These are phyloP conservation scores for Colletotrichum orchidophilum DNA, from an alignment of 2,329 filamentous ascomycete species.

Conservation along the genomic window DNA sequence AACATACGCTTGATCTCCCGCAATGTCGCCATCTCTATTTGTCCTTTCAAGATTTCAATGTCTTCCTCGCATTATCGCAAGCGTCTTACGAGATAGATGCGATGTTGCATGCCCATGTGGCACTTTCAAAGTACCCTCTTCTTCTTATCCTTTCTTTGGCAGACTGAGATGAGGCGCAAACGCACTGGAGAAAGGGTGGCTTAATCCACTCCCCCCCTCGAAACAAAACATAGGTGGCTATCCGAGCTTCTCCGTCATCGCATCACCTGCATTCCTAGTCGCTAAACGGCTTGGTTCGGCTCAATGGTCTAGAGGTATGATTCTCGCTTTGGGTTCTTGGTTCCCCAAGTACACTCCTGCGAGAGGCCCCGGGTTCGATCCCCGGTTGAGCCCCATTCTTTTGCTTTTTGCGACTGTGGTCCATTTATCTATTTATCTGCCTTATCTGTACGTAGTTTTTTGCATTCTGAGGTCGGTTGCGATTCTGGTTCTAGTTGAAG, in stretches of 20 bases:
- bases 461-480: background rate
- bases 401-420: constrained; percentile 11
- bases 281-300: constrained; percentile 20
- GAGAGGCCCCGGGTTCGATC: constrained; percentile 48
- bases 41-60: no score
- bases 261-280: background rate
- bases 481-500: background rate
- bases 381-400: constrained; percentile 40
- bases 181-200: background rate
- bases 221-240: background rate
- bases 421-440: no score
- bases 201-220: background rate
- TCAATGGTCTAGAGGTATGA: constrained; percentile 47
- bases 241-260: background rate
- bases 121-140: no score
- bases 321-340: constrained; percentile 43
- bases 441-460: background rate
- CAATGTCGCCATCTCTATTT: no score
- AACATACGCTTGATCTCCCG: no score
- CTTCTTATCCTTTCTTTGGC: no score
- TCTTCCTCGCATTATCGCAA: no score
- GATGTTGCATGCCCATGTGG: no score
- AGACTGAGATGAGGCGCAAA: background rate
- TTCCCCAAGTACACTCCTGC: constrained; percentile 31
- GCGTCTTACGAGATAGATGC: no score